Percentiles rank a stretch among this genome's conserved stretches.
These are phyloP conservation scores for Suillus fuscotomentosus DNA, from an alignment of 768 basidiomycete species.

Conservation along the genomic window DNA sequence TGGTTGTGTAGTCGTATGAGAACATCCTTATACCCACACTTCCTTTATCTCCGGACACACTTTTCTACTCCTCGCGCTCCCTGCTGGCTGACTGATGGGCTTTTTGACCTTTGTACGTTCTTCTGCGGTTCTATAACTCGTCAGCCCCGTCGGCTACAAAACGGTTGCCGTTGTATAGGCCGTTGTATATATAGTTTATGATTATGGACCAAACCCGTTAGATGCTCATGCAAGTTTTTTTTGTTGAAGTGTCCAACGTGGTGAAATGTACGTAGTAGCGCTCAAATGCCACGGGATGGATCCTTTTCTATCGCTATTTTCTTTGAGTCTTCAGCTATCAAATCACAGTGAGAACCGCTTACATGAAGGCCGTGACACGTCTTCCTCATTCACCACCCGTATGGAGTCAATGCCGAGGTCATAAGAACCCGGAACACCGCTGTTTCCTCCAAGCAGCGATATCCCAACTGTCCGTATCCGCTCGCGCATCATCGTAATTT, in stretches of 20 bases:
- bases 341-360: slow-evolving; percentile 13
- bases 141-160: slow-evolving; percentile 9
- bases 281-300: slow-evolving; percentile 22
- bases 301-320: slow-evolving; percentile 25
- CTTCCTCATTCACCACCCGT: slow-evolving; percentile 76
- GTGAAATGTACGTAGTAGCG: background rate
- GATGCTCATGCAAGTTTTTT: slow-evolving; percentile 10
- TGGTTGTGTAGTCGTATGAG: slow-evolving; percentile 61
- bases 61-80: slow-evolving; percentile 2
- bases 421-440: slow-evolving; percentile 69
- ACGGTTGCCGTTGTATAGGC: slow-evolving; percentile 15
- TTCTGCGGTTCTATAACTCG: slow-evolving; percentile 4
- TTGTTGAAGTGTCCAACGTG: background rate
- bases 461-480: slow-evolving; percentile 82
- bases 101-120: slow-evolving; percentile 8
- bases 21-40: background rate
- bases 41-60: slow-evolving; percentile 10
- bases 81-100: slow-evolving; percentile 9
- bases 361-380: slow-evolving; percentile 38
- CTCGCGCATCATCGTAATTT: slow-evolving; percentile 75
- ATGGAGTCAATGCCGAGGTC: slow-evolving; percentile 85
- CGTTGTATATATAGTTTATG: slow-evolving; percentile 24
- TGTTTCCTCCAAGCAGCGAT: slow-evolving; percentile 83
- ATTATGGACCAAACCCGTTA: slow-evolving; percentile 9
- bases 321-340: background rate